Conservation (phyloP, 202 grass and related monocot species). For the Musa balbisiana region DNA sequence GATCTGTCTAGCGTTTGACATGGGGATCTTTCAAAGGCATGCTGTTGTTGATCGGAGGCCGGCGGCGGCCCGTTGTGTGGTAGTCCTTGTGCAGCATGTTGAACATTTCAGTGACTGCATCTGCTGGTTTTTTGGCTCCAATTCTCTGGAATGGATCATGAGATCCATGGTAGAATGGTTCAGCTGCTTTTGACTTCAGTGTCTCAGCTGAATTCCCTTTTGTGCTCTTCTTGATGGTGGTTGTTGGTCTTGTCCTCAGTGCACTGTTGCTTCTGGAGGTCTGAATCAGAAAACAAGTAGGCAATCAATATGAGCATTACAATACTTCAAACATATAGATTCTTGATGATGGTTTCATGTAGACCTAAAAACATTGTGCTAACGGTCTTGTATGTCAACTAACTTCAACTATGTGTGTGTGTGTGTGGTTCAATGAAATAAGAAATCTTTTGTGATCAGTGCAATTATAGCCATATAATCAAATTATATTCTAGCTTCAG, state of each 20-base stretch:
- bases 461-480: neutral
- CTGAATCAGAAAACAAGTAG: neutral
- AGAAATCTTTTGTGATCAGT: neutral
- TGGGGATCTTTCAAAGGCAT: slow-evolving; percentile 24
- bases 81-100: slow-evolving; percentile 61
- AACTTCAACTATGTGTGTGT: neutral
- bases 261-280: neutral
- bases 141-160: neutral
- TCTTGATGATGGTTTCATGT: too few species aligned
- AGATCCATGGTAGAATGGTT: neutral
- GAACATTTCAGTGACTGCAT: slow-evolving; percentile 37
- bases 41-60: slow-evolving; percentile 57
- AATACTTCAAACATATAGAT: too few species aligned
- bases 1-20: neutral
- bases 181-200: neutral
- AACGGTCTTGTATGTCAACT: too few species aligned
- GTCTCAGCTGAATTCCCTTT: neutral
- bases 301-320: too few species aligned
- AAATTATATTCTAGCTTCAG: neutral
- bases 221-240: neutral
- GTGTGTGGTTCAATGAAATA: neutral
- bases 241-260: neutral
- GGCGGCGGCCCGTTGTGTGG: slow-evolving; percentile 12
- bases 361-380: neutral
- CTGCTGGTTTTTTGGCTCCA: neutral